These are phyloP conservation scores for Cytospora mali DNA, from an alignment of 2,329 filamentous ascomycete genomes.

Conservation along the genomic window DNA sequence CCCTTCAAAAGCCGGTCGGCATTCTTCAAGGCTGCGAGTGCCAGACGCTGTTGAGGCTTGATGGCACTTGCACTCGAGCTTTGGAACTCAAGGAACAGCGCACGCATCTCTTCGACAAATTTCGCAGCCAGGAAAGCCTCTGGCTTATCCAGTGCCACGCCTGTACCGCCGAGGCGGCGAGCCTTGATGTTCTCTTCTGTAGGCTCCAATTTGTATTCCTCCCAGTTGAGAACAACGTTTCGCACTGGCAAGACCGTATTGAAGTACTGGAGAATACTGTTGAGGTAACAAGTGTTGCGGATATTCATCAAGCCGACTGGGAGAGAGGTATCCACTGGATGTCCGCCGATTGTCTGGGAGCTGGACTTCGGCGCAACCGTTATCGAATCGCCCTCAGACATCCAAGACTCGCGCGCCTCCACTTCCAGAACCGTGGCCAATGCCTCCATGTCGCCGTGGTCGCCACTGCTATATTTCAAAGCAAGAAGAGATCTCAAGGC, in stretches of 20 bases:
- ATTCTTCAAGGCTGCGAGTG: conserved; percentile 70
- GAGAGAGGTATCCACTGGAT: conserved; percentile 50
- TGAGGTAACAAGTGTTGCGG: conserved; percentile 96
- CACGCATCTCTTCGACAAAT: conserved; percentile 76
- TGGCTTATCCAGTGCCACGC: conserved; percentile 45
- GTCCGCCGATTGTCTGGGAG: conserved; percentile 14
- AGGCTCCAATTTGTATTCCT: conserved; percentile 69
- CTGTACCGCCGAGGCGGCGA: conserved; percentile 74
- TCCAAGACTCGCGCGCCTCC: conserved; percentile 18
- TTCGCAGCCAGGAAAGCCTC: conserved; percentile 43
- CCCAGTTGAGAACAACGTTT: conserved; percentile 76
- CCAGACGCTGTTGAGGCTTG: conserved; percentile 74
- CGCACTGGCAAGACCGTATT: conserved; percentile 85
- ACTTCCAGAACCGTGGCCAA: conserved; percentile 14
- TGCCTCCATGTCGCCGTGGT: conserved; percentile 7
- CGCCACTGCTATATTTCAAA: conserved; percentile 3
- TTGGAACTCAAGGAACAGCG: conserved; percentile 72
- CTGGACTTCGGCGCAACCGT: not conserved
- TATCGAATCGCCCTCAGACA: conserved; percentile 5
- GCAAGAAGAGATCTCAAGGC: conserved; percentile 21
- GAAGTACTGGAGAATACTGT: conserved; percentile 93
- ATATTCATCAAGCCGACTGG: conserved; percentile 92
- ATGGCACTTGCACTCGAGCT: conserved; percentile 63
- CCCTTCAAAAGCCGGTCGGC: conserved; percentile 34
- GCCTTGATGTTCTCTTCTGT: conserved; percentile 62